A percentile compares a stretch with the other conserved stretches of the same genome.
These are phyloP conservation scores for Euphrasia confusa DNA, from an alignment of 257 asterid genomes.

Conservation along the genomic window DNA sequence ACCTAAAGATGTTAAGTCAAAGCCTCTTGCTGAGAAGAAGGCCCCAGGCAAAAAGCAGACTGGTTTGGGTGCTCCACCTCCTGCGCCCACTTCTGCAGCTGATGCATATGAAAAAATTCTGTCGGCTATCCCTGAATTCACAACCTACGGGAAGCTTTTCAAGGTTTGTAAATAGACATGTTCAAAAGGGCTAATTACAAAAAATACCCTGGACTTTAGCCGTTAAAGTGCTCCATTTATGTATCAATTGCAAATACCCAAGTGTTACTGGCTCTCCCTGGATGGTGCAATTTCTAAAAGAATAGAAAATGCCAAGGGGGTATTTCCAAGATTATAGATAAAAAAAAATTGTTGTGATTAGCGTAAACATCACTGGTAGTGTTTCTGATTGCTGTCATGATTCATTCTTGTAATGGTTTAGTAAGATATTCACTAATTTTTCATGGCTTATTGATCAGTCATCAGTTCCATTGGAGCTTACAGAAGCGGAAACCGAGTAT, in stretches of 20 bases:
- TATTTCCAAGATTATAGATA: not conserved
- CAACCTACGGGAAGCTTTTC: slow-evolving; percentile 87
- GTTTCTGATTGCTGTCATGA: not conserved
- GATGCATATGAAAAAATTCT: slow-evolving; percentile 83
- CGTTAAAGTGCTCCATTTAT: not conserved
- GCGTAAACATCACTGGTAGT: not conserved
- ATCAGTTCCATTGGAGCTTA: slow-evolving; percentile 94
- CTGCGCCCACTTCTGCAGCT: slow-evolving; percentile 61
- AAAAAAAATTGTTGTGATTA: not conserved
- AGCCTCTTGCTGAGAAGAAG: slow-evolving; percentile 91
- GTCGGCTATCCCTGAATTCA: slow-evolving; percentile 76
- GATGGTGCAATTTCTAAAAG: not conserved
- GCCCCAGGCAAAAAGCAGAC: slow-evolving; percentile 82
- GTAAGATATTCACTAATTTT: slow-evolving; percentile 17
- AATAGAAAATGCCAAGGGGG: not conserved
- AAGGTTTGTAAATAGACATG: slow-evolving; percentile 49
- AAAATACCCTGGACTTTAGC: not conserved
- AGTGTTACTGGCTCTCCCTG: not conserved
- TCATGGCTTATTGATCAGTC: slow-evolving; percentile 50
- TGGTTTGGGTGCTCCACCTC: slow-evolving; percentile 82
- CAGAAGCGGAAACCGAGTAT: slow-evolving; percentile 99
- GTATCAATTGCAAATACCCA: not conserved
- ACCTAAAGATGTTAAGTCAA: slow-evolving; percentile 86
- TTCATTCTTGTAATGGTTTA: not conserved
- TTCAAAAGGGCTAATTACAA: not conserved